phyloP scores from a whole-genome alignment of 2,329 filamentous ascomycete species.

The Alternaria postmessia region DNA sequence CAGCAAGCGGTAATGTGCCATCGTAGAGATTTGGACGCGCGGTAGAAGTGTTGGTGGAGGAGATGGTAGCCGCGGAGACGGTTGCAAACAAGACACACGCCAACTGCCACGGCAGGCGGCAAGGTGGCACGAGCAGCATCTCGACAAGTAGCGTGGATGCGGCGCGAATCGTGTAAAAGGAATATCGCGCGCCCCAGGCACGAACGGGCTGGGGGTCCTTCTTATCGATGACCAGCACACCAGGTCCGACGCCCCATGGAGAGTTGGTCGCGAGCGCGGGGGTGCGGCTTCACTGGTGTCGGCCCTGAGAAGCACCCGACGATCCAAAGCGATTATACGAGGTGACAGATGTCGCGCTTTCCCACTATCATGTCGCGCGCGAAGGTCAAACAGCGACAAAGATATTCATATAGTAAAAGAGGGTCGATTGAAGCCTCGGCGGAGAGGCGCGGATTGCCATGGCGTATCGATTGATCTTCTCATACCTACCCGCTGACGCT shows the following conservation, averaged over 20 bases:
- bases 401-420: not conserved
- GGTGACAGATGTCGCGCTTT: not conserved
- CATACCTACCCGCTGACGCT: slow-evolving; percentile 13
- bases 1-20: slow-evolving; percentile 30
- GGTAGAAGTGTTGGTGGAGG: slow-evolving; percentile 37
- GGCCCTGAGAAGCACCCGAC: not conserved
- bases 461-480: slow-evolving; percentile 13
- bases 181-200: slow-evolving; percentile 1
- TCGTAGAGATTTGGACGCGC: slow-evolving; percentile 12
- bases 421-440: not conserved
- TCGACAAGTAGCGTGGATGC: slow-evolving; percentile 1
- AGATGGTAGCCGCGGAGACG: slow-evolving; percentile 31
- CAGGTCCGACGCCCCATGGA: slow-evolving; percentile 11
- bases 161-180: not conserved
- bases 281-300: slow-evolving; percentile 12
- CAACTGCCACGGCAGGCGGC: slow-evolving; percentile 31
- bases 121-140: slow-evolving; percentile 28
- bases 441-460: slow-evolving; percentile 8
- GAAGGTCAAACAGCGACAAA: not conserved
- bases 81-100: slow-evolving; percentile 33
- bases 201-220: slow-evolving; percentile 10
- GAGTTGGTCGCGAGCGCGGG: slow-evolving; percentile 15
- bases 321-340: slow-evolving; percentile 1
- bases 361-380: slow-evolving; percentile 7
- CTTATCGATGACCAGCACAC: slow-evolving; percentile 25